Base-by-base conservation (phyloP, 805 yeast species). In the Metschnikowia corniflorae region DNA sequence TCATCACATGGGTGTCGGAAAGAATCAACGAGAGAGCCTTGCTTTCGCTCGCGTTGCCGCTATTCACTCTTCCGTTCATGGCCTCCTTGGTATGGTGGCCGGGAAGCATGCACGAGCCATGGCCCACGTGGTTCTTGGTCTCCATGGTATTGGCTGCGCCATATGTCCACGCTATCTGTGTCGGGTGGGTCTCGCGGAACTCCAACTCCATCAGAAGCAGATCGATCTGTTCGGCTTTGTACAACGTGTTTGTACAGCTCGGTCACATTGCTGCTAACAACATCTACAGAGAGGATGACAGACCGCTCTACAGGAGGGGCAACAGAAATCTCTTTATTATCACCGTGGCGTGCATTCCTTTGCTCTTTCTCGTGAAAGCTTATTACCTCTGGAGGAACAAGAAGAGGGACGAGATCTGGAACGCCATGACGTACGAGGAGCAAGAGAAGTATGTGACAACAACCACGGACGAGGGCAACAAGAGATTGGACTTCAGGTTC, bases 221-320 rank as follows among this genome's bases (percentile, higher is more conserved):
- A 47, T 75, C 87, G 0, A 78, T 82, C 4, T 70, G 82, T 10
- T 76, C 86, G 0, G 78, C 87, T 0, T 39, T 82, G 31, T 80
- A 75, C 51, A 82, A 81, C 49, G 78, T 80, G 68, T 72, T 69
- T 53, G 76, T 75, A 1, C 88, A 82, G 51, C 63, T 76, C 0
- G 82, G 78, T 1, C 56, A 64, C 14, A 77, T 82, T 32, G 60
- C 73, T 7, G 61, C 77, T 3, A 61, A 78, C 6, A 75, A 80
- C 48, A 68, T 82, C 6, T 82, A 82, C 55, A 57, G 80, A 31
- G 53, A 54, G 1, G 71, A 68, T 28, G 89, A 82, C 51, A 61
- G 61, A 27, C 89, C 89, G 1, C 50, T 68, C 22, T 83, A 83
- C 51, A 68, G 68, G 26, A 57, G 71, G 16, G 91, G 88, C 28